phyloP scores from a whole-genome alignment of 2,329 filamentous ascomycete species.

The Cytospora piceae region DNA sequence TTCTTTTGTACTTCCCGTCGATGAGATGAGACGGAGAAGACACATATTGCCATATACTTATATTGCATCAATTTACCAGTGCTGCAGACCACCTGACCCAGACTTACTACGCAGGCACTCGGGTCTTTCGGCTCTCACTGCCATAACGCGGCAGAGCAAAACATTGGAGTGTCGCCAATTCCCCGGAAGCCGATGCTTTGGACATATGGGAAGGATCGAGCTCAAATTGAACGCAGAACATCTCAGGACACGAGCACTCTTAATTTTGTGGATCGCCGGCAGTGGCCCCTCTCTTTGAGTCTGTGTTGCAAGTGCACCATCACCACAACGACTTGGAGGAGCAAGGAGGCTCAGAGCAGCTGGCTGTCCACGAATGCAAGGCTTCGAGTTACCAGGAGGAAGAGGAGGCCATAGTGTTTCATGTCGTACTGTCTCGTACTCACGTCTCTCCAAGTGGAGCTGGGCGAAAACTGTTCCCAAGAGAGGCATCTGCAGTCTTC shows the following conservation, averaged over 20 bases:
- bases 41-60: no score
- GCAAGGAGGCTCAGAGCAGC: neutral
- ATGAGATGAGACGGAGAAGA: no score
- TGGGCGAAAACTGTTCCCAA: neutral
- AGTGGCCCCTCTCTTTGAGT: neutral
- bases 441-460: neutral
- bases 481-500: neutral
- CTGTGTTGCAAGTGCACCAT: neutral
- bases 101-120: no score
- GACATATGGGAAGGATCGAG: neutral
- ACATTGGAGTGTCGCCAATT: neutral
- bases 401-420: neutral
- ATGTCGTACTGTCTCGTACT: conserved; percentile 12
- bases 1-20: no score
- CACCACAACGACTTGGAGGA: neutral
- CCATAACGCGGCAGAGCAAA: neutral
- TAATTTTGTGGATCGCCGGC: neutral
- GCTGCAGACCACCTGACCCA: no score
- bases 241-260: neutral
- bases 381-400: neutral
- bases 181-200: neutral
- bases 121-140: neutral
- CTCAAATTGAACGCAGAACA: neutral
- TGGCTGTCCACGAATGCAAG: neutral
- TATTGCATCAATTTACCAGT: no score